Evolutionary conservation across 1,284 basidiomycete genomes (phyloP), one percentile per base, ranked within the genome.

Genomic region (Cerioporus squamosus): DNA sequence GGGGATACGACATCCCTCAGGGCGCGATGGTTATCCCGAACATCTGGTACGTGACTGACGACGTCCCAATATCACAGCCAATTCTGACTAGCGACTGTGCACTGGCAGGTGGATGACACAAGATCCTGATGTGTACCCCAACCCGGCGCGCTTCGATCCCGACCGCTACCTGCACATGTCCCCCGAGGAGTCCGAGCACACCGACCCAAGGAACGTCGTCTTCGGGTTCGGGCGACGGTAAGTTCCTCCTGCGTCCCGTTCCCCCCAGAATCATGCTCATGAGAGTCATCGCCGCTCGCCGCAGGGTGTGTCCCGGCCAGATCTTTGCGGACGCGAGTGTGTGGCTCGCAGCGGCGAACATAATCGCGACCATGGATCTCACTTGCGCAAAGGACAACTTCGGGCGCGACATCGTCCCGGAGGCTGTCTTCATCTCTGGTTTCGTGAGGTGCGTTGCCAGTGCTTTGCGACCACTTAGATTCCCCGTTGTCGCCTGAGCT

Each of bases 191-290:
- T 33, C 33, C 23, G 59, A 52, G 12, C 33, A 33, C n/a, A 42
- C 47, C 18, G 65, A 70, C 36, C 65, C 68, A 1, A 50, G 62
- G 17, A 57, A 62, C 36, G 29, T 67, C 42, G 64, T 70, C 6
- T 70, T 70, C 47, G 68, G 68, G 1, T 70, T 70, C 47, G 69
- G 69, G 22, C 57, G 69, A 44, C 47, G 68, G 63, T 63, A 9
- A 31, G 53, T 46, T n/a, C n/a, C 36, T 15, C 23, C 39, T 42
- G 26, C n/a, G 5, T 43, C 17, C 40, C n/a, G n/a, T n/a, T n/a
- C n/a, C n/a, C n/a, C n/a, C n/a, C n/a, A n/a, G n/a, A n/a, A n/a
- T n/a, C n/a, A 39, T 44, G 17, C 46, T 53, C 8, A 23, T 14
- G 17, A 24, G 2, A 20, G 2, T n/a, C 10, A 29, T 40, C n/a